A percentile compares a stretch with the other conserved stretches of the same genome.
Evolutionary conservation across 768 basidiomycete species (phyloP).

Genomic region (Pleurotus salmoneostramineus): DNA sequence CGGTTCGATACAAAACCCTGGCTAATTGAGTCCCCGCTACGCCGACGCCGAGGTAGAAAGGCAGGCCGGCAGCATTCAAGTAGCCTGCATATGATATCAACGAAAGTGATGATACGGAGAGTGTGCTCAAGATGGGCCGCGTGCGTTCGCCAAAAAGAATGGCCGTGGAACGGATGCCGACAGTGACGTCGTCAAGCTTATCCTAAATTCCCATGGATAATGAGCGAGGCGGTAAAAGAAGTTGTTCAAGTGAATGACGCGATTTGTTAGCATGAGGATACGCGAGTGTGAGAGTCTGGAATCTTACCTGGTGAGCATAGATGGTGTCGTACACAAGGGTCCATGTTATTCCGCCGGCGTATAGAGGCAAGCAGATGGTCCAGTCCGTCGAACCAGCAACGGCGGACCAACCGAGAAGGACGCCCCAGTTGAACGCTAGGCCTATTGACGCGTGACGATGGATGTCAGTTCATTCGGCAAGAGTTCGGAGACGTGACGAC

Average conservation of each 20-base stretch:
- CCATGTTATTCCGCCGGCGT: constrained; percentile 88
- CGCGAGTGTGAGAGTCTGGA: neutral
- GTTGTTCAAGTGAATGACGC: neutral
- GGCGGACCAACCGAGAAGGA: constrained; percentile 94
- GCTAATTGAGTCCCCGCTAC: constrained; percentile 75
- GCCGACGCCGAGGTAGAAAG: constrained; percentile 78
- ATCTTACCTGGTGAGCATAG: constrained; percentile 88
- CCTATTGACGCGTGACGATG: constrained; percentile 39
- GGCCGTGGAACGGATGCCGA: constrained; percentile 92
- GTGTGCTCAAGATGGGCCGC: constrained; percentile 66
- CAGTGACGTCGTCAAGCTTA: constrained; percentile 84
- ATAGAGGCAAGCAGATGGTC: constrained; percentile 81
- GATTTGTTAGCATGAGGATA: too few species aligned
- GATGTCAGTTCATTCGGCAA: neutral
- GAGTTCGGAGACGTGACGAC: constrained; percentile 15
- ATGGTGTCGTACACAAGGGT: constrained; percentile 97
- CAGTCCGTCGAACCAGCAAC: constrained; percentile 79
- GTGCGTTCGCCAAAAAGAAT: constrained; percentile 82
- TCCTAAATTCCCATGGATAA: constrained; percentile 46
- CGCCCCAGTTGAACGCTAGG: constrained; percentile 96
- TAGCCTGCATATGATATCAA: constrained; percentile 77
- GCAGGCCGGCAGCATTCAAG: constrained; percentile 68
- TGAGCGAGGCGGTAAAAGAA: neutral
- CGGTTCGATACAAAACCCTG: constrained; percentile 68
- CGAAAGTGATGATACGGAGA: constrained; percentile 72